Base-by-base conservation (phyloP, 352 stramenopile genomes). In the Nannochloropsis limnetica region DNA sequence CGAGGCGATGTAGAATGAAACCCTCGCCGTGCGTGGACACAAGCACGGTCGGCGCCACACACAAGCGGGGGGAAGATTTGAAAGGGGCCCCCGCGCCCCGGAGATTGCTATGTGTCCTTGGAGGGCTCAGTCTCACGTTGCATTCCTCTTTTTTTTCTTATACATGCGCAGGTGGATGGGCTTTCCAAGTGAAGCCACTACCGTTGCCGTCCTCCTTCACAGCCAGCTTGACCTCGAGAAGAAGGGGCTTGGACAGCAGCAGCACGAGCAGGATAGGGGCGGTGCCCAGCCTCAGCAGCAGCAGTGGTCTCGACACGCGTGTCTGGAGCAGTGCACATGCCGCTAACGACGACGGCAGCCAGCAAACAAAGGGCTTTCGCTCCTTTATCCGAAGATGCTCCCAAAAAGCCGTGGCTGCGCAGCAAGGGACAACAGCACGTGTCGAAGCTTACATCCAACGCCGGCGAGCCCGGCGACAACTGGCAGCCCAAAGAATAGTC, bases 401-500 rank as follows among this genome's bases (percentile, higher is more conserved):
- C 25, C n/a, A 74, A 74, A 74, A 74, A 11, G 61, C 61, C n/a
- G 2, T 74, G 61, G 61, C 61, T 29, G 61, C 25, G 3, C n/a
- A 29, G 25, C n/a, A 25, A 29, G 11, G 3, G 61, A 29, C 61
- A 20, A 15, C n/a, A 20, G 11, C n/a, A 15, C 25, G 25, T 74
- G 61, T 74, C 9, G 25, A 29, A 22, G 61, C 61, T 11, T 74
- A 74, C 61, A 15, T 0, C 15, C n/a, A 74, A 25, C 1, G n/a
- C 61, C n/a, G 25, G 20, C 61, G 61, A 25, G 61, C 61, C 3
- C n/a, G 61, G 61, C 61, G 61, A 29, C 61, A 74, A 74, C n/a
- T 29, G 61, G 61, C 61, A 29, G 61, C 61, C 61, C n/a, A 74
- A 29, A 74, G 25, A 29, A 74, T 74, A 25, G n/a, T 74, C n/a